These are phyloP conservation scores for Globisporangium parvum DNA, from an alignment of 352 stramenopile genomes.

Conservation along the genomic window DNA sequence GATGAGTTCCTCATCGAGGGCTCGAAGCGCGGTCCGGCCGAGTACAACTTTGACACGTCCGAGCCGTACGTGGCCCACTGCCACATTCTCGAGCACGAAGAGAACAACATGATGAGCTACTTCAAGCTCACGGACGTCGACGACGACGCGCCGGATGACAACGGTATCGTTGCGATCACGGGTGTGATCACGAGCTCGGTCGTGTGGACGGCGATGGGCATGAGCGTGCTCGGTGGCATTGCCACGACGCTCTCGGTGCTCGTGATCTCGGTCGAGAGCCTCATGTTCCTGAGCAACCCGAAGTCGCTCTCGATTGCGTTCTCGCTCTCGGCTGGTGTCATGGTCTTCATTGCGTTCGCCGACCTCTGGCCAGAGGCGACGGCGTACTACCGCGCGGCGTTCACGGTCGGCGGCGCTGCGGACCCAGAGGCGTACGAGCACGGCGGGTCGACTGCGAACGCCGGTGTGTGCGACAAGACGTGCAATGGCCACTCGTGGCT, in stretches of 20 bases:
- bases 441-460: slow-evolving; percentile 22
- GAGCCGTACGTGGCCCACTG: slow-evolving; percentile 75
- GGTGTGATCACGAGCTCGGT: slow-evolving; percentile 40
- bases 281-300: slow-evolving; percentile 60
- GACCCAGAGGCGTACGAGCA: slow-evolving; percentile 69
- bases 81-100: slow-evolving; percentile 74
- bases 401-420: slow-evolving; percentile 39
- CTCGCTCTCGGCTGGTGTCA: slow-evolving; percentile 65
- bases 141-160: slow-evolving; percentile 37
- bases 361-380: slow-evolving; percentile 57
- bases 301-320: slow-evolving; percentile 60
- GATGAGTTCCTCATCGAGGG: slow-evolving; percentile 58
- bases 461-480: slow-evolving; percentile 50
- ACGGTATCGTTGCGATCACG: slow-evolving; percentile 24
- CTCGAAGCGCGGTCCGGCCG: slow-evolving; percentile 34
- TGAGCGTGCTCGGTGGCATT: slow-evolving; percentile 65
- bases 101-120: slow-evolving; percentile 68
- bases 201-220: slow-evolving; percentile 59
- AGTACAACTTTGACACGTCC: slow-evolving; percentile 67
- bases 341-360: slow-evolving; percentile 73
- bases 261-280: slow-evolving; percentile 55
- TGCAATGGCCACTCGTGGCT: slow-evolving; percentile 58
- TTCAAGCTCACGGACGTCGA: slow-evolving; percentile 51
- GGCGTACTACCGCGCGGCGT: slow-evolving; percentile 47
- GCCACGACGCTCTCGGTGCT: slow-evolving; percentile 62